These are phyloP conservation scores for Allantophomopsis cytisporea DNA, from an alignment of 2,329 filamentous ascomycete genomes.

Conservation along the genomic window DNA sequence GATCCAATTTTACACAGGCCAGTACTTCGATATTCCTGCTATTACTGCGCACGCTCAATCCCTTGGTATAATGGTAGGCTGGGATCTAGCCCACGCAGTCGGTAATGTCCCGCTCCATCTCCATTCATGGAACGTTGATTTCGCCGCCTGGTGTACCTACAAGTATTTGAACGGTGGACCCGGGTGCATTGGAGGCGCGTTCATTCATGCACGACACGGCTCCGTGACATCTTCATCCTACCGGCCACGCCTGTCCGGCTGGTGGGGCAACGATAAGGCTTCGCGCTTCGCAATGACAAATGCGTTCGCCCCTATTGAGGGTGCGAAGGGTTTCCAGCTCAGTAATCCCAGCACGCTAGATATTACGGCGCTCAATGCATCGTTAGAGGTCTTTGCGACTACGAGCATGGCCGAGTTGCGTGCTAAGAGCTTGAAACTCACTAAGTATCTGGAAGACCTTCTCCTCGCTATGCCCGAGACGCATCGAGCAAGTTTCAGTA, in stretches of 20 bases:
- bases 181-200: slow-evolving; percentile 59
- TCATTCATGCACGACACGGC: slow-evolving; percentile 47
- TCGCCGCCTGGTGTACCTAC: slow-evolving; percentile 69
- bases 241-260: slow-evolving; percentile 52
- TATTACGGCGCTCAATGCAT: slow-evolving; percentile 54
- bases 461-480: slow-evolving; percentile 28
- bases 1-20: slow-evolving; percentile 71
- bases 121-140: slow-evolving; percentile 70
- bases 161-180: slow-evolving; percentile 74
- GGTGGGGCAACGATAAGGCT: slow-evolving; percentile 65
- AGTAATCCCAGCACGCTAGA: slow-evolving; percentile 67
- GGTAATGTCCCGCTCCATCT: slow-evolving; percentile 62
- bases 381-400: slow-evolving; percentile 55
- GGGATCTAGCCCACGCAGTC: slow-evolving; percentile 69
- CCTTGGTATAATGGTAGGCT: slow-evolving; percentile 56
- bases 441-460: slow-evolving; percentile 52
- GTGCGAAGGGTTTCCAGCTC: slow-evolving; percentile 64
- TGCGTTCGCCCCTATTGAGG: slow-evolving; percentile 54
- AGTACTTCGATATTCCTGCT: slow-evolving; percentile 58
- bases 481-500: slow-evolving; percentile 13
- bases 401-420: slow-evolving; percentile 51
- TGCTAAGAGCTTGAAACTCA: slow-evolving; percentile 50
- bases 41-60: slow-evolving; percentile 60
- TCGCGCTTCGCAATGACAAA: slow-evolving; percentile 69
- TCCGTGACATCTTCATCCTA: slow-evolving; percentile 18